A percentile compares a stretch with the other conserved stretches of the same genome.
phyloP scores from a whole-genome alignment of 2,329 filamentous ascomycete genomes.

The Ophiostoma quercus region DNA sequence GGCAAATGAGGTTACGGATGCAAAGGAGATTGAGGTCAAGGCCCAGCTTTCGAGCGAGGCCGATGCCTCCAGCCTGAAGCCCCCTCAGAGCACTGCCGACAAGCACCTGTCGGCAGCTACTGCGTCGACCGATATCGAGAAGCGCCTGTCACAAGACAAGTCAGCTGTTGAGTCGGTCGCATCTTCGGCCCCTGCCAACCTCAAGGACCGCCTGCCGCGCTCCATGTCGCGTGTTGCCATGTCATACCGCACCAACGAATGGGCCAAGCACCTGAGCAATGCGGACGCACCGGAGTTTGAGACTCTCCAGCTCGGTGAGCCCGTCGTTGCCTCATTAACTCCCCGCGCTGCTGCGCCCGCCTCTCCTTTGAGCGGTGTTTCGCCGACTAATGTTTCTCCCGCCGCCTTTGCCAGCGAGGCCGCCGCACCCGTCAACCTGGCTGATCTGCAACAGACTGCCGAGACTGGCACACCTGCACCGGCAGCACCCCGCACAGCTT shows the following conservation, averaged over 20 bases:
- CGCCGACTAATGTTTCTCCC: not conserved
- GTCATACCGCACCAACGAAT: slow-evolving; percentile 88
- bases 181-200: slow-evolving; percentile 40
- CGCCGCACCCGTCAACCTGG: slow-evolving; percentile 57
- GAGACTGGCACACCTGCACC: slow-evolving; percentile 44
- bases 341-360: not conserved
- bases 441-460: slow-evolving; percentile 61
- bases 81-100: not conserved
- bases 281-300: slow-evolving; percentile 69
- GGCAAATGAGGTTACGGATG: slow-evolving; percentile 29
- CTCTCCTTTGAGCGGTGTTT: slow-evolving; percentile 14
- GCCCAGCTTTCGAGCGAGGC: slow-evolving; percentile 1
- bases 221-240: slow-evolving; percentile 70
- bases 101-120: slow-evolving; percentile 14
- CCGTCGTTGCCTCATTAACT: slow-evolving; percentile 23
- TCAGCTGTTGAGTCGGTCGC: slow-evolving; percentile 37
- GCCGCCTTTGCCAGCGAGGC: slow-evolving; percentile 41
- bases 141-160: slow-evolving; percentile 27
- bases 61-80: slow-evolving; percentile 15
- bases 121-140: slow-evolving; percentile 6
- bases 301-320: slow-evolving; percentile 48
- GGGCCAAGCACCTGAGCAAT: slow-evolving; percentile 80
- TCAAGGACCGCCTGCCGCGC: slow-evolving; percentile 61
- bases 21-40: slow-evolving; percentile 33
- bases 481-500: slow-evolving; percentile 32